phyloP scores from a whole-genome alignment of 805 yeast genomes.

The Metahyphopichia silvanorum region DNA sequence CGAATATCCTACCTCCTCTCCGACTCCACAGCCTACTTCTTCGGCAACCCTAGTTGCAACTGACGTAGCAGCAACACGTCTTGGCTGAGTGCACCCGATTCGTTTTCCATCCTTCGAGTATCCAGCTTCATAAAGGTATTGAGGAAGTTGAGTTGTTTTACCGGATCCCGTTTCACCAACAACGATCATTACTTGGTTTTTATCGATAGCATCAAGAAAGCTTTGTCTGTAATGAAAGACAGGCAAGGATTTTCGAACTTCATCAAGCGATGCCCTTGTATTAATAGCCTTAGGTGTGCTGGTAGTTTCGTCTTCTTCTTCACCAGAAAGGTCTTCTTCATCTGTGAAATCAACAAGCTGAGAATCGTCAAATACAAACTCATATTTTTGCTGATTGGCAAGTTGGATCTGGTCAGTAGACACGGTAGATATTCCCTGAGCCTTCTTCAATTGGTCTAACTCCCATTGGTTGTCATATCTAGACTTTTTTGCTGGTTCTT shows the following conservation, averaged over 20 bases:
- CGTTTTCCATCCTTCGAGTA: slow-evolving; percentile 47
- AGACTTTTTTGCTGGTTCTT: slow-evolving; percentile 14
- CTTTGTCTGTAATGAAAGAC: slow-evolving; percentile 63
- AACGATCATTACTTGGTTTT: slow-evolving; percentile 66
- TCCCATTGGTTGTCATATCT: slow-evolving; percentile 49
- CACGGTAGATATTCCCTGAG: slow-evolving; percentile 23
- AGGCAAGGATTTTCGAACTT: slow-evolving; percentile 67
- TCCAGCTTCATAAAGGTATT: slow-evolving; percentile 80
- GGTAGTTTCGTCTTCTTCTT: slow-evolving; percentile 7
- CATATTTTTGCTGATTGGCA: slow-evolving; percentile 51
- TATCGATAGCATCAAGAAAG: slow-evolving; percentile 55
- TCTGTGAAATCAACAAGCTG: slow-evolving; percentile 36
- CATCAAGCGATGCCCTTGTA: slow-evolving; percentile 29
- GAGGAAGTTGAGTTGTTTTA: slow-evolving; percentile 91
- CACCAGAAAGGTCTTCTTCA: slow-evolving; percentile 13
- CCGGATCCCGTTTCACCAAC: slow-evolving; percentile 95
- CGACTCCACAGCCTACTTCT: slow-evolving; percentile 79
- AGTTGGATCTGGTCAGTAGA: slow-evolving; percentile 37
- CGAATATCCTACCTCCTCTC: slow-evolving; percentile 84
- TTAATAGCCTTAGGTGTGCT: background rate
- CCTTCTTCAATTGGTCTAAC: slow-evolving; percentile 44
- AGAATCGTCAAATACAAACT: slow-evolving; percentile 69
- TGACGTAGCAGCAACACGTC: slow-evolving; percentile 91
- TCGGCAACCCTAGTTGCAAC: slow-evolving; percentile 91
- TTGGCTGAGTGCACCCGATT: slow-evolving; percentile 89